Evolutionary conservation across 1,284 basidiomycete species (phyloP).

Genomic region (Cryptococcus floricola): DNA sequence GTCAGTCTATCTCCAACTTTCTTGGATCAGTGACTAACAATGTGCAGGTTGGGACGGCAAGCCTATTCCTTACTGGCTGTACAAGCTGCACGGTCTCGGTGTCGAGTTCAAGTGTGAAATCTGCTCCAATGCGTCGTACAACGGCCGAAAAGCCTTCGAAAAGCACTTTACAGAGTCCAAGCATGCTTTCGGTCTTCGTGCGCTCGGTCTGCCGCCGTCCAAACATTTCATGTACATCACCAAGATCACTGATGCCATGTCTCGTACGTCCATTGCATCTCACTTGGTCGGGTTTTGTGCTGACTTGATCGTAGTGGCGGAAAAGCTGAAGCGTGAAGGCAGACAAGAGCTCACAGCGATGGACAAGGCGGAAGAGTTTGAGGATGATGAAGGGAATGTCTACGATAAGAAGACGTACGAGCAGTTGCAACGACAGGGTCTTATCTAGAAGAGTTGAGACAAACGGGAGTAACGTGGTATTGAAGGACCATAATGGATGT

Average conservation of each 20-base stretch:
- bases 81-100: conserved; percentile 94
- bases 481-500: too few relatives aligned
- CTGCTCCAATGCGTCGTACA: conserved; percentile 52
- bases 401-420: conserved; percentile 55
- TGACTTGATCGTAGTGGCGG: conserved; percentile 64
- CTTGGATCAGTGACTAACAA: neutral
- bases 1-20: neutral
- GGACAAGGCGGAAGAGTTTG: conserved; percentile 92
- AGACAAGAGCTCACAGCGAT: conserved; percentile 82
- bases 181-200: conserved; percentile 98
- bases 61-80: conserved; percentile 54
- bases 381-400: conserved; percentile 95
- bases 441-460: conserved; percentile 28
- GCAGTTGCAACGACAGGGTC: conserved; percentile 47
- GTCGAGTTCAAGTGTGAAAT: conserved; percentile 98
- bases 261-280: conserved; percentile 58
- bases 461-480: neutral
- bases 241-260: conserved; percentile 89
- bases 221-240: conserved; percentile 99
- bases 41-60: conserved; percentile 29
- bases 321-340: conserved; percentile 91
- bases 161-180: conserved; percentile 69
- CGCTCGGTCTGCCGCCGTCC: conserved; percentile 82
- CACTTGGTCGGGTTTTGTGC: neutral
- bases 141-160: conserved; percentile 41